Evolutionary conservation across 208 protist genomes (phyloP).

Genomic region (Trypanosoma mega): DNA sequence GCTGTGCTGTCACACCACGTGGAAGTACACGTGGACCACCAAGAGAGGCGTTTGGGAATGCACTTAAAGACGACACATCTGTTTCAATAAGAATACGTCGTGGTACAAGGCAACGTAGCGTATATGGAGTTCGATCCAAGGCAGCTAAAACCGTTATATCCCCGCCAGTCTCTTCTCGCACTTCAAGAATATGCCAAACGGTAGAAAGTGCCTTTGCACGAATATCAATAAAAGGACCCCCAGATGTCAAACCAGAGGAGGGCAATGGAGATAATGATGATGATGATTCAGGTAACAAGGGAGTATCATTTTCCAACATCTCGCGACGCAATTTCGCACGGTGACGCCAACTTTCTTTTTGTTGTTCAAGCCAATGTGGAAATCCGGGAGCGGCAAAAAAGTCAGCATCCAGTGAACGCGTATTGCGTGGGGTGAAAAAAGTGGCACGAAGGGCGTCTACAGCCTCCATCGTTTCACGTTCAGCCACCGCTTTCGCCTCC

Average conservation of each 20-base stretch:
- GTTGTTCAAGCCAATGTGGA: constrained; percentile 48
- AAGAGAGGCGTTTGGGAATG: constrained; percentile 5
- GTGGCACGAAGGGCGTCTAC: constrained; percentile 35
- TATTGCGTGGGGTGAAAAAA: constrained; percentile 78
- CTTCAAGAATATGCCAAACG: constrained; percentile 81
- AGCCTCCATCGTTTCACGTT: constrained; percentile 42
- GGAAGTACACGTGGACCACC: constrained; percentile 58
- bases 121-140: constrained; percentile 58
- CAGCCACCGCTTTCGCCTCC: constrained; percentile 33
- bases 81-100: constrained; percentile 67
- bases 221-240: constrained; percentile 80
- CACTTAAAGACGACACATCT: constrained; percentile 20
- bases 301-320: constrained; percentile 33
- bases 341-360: constrained; percentile 67
- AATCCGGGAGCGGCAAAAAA: constrained; percentile 63
- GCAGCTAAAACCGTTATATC: constrained; percentile 67
- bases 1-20: constrained; percentile 33
- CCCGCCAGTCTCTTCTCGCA: constrained; percentile 50
- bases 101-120: constrained; percentile 68
- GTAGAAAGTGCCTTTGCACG: constrained; percentile 68
- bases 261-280: background rate
- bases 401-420: constrained; percentile 47
- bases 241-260: constrained; percentile 13
- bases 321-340: constrained; percentile 75
- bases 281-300: background rate